Evolutionary conservation across 2,329 filamentous ascomycete genomes (phyloP), one percentile per base, ranked within the genome.

Genomic region (Mycosphaerella arachidis): DNA sequence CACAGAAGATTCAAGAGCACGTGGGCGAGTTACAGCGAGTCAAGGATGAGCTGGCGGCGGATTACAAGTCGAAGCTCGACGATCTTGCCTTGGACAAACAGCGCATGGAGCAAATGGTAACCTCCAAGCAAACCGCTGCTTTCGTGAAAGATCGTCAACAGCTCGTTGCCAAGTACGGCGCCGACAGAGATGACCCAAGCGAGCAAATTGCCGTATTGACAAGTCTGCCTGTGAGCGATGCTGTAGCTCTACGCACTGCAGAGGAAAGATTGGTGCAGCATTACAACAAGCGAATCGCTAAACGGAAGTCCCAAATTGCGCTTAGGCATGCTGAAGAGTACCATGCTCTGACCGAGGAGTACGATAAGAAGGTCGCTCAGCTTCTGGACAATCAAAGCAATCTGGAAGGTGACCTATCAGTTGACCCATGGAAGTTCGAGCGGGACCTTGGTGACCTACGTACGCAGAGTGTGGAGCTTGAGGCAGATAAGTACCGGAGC

Each of bases 1-100:
- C 69, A 12, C 64, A 67, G 45, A 74, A 74, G 64, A 73, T 74
- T 13, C 65, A 70, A 35, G 71, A 74, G 66, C 73, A 74, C 56
- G 70, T 74, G n/a, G 70, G 70, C 10, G 71, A 70, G 48, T 53
- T 75, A 35, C 72, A 75, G 33, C 62, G 62, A 8, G 73, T 72
- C 12, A 74, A 73, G 55, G 71, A 75, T 10, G 62, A 69, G 29
- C 64, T 75, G 2, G 66, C 71, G 7, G 59, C 63, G 13, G 72
- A 73, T 35, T 75, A 74, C 63, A 68, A 69, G 55, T 59, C 68
- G 18, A 72, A 68, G 53, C 72, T 73, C 52, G 71, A 73, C 12
- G 54, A 66, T 4, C 63, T 75, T 20, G 56, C 69, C 5, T 58
- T 61, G 6, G 69, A 75, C 56, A 71, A 67, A 56, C 61, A 68